Percentiles rank a stretch among this genome's conserved stretches.
Evolutionary conservation across 2,329 filamentous ascomycete genomes (phyloP).

Genomic region (Daldinia sp.): DNA sequence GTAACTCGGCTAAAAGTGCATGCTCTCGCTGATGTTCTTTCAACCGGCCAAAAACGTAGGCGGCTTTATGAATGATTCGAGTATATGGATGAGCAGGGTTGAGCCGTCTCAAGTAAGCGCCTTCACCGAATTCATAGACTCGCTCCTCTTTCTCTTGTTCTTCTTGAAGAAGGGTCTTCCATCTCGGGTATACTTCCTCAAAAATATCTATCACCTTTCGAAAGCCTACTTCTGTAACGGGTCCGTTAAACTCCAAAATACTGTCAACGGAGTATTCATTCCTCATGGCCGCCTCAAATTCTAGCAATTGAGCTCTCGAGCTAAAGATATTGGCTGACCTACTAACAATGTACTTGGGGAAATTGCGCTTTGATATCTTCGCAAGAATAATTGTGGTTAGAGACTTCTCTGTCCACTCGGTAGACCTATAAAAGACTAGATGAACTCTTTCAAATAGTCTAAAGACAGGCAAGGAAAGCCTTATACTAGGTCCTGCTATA

Average conservation of each 20-base stretch:
- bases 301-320: slow-evolving; percentile 76
- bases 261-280: slow-evolving; percentile 83
- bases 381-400: slow-evolving; percentile 93
- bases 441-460: slow-evolving; percentile 94
- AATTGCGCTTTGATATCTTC: slow-evolving; percentile 86
- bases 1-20: slow-evolving; percentile 74
- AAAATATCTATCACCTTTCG: slow-evolving; percentile 76
- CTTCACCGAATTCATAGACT: slow-evolving; percentile 83
- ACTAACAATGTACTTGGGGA: slow-evolving; percentile 89
- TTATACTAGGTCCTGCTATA: slow-evolving; percentile 82
- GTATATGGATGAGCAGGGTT: slow-evolving; percentile 94
- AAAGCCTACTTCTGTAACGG: slow-evolving; percentile 70
- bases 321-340: slow-evolving; percentile 89
- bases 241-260: slow-evolving; percentile 80
- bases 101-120: slow-evolving; percentile 87
- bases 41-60: slow-evolving; percentile 78
- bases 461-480: slow-evolving; percentile 75
- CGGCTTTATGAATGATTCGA: slow-evolving; percentile 87
- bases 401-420: slow-evolving; percentile 97
- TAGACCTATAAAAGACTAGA: slow-evolving; percentile 93
- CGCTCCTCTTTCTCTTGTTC: slow-evolving; percentile 80
- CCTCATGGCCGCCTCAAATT: slow-evolving; percentile 87
- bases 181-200: slow-evolving; percentile 79
- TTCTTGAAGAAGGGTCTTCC: slow-evolving; percentile 75
- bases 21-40: slow-evolving; percentile 85